A percentile compares a stretch with the other conserved stretches of the same genome.
phyloP scores from a whole-genome alignment of 805 yeast genomes.

The Candida multigemmis region DNA sequence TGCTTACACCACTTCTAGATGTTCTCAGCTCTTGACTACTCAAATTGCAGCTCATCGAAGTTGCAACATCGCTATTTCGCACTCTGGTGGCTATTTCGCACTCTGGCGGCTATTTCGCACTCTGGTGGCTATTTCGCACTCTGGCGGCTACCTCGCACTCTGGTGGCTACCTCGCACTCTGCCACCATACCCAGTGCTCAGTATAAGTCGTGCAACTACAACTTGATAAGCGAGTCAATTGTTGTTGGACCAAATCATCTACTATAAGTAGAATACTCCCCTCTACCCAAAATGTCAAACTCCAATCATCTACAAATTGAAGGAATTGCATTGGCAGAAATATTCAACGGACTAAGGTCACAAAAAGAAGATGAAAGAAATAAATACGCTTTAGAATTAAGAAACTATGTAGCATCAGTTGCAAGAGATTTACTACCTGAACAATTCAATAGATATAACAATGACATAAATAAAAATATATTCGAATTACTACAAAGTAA shows the following conservation, averaged over 20 bases:
- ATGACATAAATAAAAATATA: constrained; percentile 77
- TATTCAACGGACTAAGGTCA: constrained; percentile 42
- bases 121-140: too few species aligned
- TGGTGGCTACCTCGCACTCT: too few species aligned
- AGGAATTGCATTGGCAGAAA: constrained; percentile 43
- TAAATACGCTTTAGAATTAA: constrained; percentile 61
- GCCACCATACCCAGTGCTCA: too few species aligned
- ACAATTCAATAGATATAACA: constrained; percentile 71
- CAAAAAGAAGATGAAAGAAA: constrained; percentile 31
- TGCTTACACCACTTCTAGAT: too few species aligned
- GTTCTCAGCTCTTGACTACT: too few species aligned
- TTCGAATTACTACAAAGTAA: constrained; percentile 76
- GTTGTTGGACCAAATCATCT: too few species aligned
- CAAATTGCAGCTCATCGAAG: too few species aligned
- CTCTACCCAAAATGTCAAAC: constrained; percentile 10
- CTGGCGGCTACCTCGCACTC: too few species aligned
- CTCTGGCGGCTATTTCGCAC: too few species aligned
- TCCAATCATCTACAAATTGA: constrained; percentile 31
- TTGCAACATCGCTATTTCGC: too few species aligned
- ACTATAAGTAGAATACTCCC: too few species aligned
- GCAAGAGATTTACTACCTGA: constrained; percentile 79
- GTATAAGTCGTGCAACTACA: neutral
- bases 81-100: too few species aligned
- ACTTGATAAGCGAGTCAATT: neutral
- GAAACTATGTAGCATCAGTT: constrained; percentile 58